These are phyloP conservation scores for Fermentozyma sake DNA, from an alignment of 1,139 yeast species.

Conservation along the genomic window DNA sequence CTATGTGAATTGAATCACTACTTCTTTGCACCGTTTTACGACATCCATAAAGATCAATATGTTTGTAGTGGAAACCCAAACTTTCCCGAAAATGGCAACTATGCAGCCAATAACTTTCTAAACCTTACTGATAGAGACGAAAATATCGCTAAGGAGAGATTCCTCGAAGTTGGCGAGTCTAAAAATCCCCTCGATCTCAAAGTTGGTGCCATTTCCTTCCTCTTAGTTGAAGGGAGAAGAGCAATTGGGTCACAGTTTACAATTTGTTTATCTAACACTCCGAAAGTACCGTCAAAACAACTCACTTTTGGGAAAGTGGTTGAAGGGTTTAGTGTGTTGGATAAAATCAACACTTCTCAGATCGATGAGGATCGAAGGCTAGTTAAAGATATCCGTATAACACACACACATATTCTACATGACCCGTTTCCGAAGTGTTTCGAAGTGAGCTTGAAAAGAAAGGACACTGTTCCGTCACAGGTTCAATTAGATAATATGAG, in stretches of 20 bases:
- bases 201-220: no score
- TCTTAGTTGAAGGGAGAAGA: no score
- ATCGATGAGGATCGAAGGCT: constrained; percentile 42
- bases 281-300: constrained; percentile 17
- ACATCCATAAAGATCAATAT: constrained; percentile 31
- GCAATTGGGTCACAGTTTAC: no score
- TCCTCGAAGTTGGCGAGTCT: no score
- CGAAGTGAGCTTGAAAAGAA: constrained; percentile 2
- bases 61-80: constrained; percentile 48
- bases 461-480: constrained; percentile 3
- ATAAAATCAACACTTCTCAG: constrained; percentile 34
- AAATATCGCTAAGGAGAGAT: no score
- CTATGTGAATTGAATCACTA: constrained; percentile 52
- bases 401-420: constrained; percentile 45
- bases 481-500: constrained; percentile 11
- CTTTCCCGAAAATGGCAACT: constrained; percentile 32
- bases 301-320: constrained; percentile 47
- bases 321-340: constrained; percentile 49
- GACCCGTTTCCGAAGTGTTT: constrained; percentile 43
- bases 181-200: no score
- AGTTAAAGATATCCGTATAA: constrained; percentile 47
- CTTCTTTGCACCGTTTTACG: constrained; percentile 48
- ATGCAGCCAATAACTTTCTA: no score
- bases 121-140: no score
- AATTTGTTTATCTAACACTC: no score